These are phyloP conservation scores for Gamsiella multidivaricata DNA, from an alignment of 192 early-diverging fungal genomes.

Conservation along the genomic window DNA sequence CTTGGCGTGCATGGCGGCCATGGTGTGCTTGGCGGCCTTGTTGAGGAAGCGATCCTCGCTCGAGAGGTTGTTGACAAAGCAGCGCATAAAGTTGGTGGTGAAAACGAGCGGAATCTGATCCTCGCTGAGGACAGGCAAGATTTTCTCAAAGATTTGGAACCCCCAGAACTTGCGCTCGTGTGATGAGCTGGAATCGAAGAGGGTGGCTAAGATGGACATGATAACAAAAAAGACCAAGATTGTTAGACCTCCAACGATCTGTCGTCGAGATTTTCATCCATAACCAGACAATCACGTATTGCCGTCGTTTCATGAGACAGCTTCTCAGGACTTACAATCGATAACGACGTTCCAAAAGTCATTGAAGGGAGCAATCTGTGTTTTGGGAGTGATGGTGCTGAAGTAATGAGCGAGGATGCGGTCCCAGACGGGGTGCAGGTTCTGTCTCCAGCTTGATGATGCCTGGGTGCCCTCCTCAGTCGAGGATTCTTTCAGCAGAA, in stretches of 20 bases:
- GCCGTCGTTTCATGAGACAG: no score
- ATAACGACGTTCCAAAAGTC: constrained; percentile 85
- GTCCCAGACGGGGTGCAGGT: constrained; percentile 87
- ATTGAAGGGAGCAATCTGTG: constrained; percentile 68
- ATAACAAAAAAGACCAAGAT: background rate
- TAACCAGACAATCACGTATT: no score
- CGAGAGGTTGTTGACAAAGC: constrained; percentile 88
- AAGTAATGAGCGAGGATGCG: constrained; percentile 71
- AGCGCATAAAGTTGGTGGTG: constrained; percentile 86
- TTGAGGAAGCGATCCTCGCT: constrained; percentile 78
- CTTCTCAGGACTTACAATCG: constrained; percentile 70
- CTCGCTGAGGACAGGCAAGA: constrained; percentile 64
- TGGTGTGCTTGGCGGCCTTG: constrained; percentile 81
- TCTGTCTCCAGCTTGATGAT: constrained; percentile 74
- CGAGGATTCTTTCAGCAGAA: constrained; percentile 47
- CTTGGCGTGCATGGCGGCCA: constrained; percentile 66
- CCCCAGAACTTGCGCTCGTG: constrained; percentile 93
- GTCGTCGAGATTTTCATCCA: no score
- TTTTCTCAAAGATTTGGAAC: constrained; percentile 82
- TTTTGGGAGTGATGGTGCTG: constrained; percentile 44
- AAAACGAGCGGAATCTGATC: constrained; percentile 78
- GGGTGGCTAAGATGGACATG: constrained; percentile 57
- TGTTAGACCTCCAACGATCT: background rate
- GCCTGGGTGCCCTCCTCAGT: constrained; percentile 55
- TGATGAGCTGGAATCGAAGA: constrained; percentile 78